Evolutionary conservation across 2,329 filamentous ascomycete genomes (phyloP).

Genomic region (Ceratocystis diversiconidia): DNA sequence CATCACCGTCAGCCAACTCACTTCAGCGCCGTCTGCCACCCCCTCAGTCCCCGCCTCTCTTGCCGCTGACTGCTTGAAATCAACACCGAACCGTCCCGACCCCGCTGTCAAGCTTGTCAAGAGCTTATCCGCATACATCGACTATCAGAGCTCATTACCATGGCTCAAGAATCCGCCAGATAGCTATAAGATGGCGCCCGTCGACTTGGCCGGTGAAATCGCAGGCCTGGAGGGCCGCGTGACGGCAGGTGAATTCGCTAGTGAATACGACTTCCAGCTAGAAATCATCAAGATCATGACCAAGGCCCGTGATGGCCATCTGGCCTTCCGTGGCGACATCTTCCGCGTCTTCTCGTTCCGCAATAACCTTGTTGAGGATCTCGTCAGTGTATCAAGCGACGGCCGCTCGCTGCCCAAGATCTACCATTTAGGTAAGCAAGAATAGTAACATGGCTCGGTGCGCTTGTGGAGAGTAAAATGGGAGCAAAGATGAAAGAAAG

Average conservation of each 20-base stretch:
- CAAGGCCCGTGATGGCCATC: slow-evolving; percentile 51
- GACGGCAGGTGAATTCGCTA: slow-evolving; percentile 30
- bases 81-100: slow-evolving; percentile 28
- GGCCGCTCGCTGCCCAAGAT: slow-evolving; percentile 44
- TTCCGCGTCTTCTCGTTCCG: slow-evolving; percentile 37
- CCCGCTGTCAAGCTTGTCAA: slow-evolving; percentile 27
- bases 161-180: slow-evolving; percentile 38
- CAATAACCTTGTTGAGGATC: slow-evolving; percentile 24
- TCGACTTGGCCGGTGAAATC: slow-evolving; percentile 35
- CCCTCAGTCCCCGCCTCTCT: slow-evolving; percentile 27
- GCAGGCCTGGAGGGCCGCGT: slow-evolving; percentile 33
- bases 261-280: slow-evolving; percentile 41
- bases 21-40: slow-evolving; percentile 19
- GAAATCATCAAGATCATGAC: slow-evolving; percentile 37
- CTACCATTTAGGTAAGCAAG: slow-evolving; percentile 35
- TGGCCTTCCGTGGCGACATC: slow-evolving; percentile 40
- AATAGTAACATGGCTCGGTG: not conserved
- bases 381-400: slow-evolving; percentile 48
- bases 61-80: slow-evolving; percentile 28
- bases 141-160: slow-evolving; percentile 36
- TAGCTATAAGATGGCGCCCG: slow-evolving; percentile 34
- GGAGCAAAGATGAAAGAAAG: not conserved
- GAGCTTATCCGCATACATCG: slow-evolving; percentile 29
- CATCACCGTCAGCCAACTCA: not conserved
- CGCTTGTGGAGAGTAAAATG: not conserved